Conservation (phyloP, 2,329 filamentous ascomycete genomes). For the Paracorniculantispora psalliotae region DNA sequence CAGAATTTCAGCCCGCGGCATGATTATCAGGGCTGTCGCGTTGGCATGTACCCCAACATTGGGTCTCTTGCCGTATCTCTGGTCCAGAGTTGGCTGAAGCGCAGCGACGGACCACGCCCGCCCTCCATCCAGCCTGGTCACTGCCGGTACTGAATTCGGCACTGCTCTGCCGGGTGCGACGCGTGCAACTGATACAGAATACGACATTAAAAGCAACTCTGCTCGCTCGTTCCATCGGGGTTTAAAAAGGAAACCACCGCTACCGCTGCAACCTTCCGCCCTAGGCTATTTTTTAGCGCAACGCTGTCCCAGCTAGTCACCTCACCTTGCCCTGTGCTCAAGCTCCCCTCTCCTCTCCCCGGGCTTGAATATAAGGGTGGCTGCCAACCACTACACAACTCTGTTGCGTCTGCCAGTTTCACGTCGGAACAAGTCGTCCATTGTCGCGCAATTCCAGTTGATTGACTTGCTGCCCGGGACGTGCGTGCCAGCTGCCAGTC, state of each 20-base stretch:
- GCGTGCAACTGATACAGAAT: neutral
- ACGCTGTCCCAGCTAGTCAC: neutral
- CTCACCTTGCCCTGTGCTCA: neutral
- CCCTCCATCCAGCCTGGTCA: neutral
- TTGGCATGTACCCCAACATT: neutral
- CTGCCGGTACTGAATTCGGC: neutral
- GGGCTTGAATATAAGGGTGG: neutral
- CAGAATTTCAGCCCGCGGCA: neutral
- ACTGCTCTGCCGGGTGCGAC: neutral
- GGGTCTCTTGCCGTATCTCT: neutral
- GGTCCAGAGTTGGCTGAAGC: neutral
- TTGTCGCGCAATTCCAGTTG: neutral
- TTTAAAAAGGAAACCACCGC: neutral
- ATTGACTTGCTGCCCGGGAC: neutral
- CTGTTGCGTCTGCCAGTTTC: neutral
- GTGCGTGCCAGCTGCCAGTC: neutral
- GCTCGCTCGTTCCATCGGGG: neutral
- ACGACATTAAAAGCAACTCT: neutral
- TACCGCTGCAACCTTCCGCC: neutral
- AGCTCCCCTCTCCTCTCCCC: neutral
- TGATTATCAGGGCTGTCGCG: neutral
- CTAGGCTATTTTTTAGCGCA: conserved; percentile 1
- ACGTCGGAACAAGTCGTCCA: neutral
- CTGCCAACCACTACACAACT: neutral
- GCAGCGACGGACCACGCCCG: neutral